Conservation (phyloP, 148 eudicot genomes). For the Oxyria digyna region DNA sequence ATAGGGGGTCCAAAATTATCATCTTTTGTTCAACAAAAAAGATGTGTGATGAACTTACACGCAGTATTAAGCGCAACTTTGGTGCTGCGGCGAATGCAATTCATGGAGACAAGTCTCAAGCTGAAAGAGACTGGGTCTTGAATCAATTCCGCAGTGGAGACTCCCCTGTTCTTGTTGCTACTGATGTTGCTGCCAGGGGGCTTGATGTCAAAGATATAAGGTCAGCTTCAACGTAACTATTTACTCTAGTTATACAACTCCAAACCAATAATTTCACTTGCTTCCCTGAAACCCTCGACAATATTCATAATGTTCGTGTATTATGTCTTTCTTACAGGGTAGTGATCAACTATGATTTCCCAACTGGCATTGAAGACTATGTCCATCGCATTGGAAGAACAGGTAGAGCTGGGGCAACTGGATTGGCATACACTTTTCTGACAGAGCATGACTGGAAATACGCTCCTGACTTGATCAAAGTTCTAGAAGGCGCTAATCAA, state of each 20-base stretch:
- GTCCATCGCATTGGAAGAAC: slow-evolving; percentile 98
- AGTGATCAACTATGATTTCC: slow-evolving; percentile 91
- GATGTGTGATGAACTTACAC: slow-evolving; percentile 81
- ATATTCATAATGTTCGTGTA: background rate
- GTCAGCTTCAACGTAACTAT: slow-evolving; percentile 16
- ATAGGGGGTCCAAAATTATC: slow-evolving; percentile 79
- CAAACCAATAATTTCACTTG: background rate
- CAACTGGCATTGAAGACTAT: slow-evolving; percentile 94
- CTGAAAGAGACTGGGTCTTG: slow-evolving; percentile 81
- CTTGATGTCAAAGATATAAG: slow-evolving; percentile 93
- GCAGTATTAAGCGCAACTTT: slow-evolving; percentile 64
- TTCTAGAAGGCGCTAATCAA: slow-evolving; percentile 92
- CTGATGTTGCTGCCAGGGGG: slow-evolving; percentile 98
- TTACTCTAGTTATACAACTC: background rate
- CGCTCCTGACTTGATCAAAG: slow-evolving; percentile 67
- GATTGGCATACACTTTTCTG: slow-evolving; percentile 77
- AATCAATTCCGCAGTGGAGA: slow-evolving; percentile 80
- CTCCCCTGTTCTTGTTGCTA: slow-evolving; percentile 80
- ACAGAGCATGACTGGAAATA: slow-evolving; percentile 97
- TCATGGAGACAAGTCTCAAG: slow-evolving; percentile 95
- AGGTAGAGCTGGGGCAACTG: slow-evolving; percentile 96
- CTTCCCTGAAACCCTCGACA: background rate
- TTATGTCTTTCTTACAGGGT: slow-evolving; percentile 32
- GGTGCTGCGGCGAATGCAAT: slow-evolving; percentile 93
- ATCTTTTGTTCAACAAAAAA: slow-evolving; percentile 87